Evolutionary conservation across 768 basidiomycete genomes (phyloP).

Genomic region (Scleroderma bovista): DNA sequence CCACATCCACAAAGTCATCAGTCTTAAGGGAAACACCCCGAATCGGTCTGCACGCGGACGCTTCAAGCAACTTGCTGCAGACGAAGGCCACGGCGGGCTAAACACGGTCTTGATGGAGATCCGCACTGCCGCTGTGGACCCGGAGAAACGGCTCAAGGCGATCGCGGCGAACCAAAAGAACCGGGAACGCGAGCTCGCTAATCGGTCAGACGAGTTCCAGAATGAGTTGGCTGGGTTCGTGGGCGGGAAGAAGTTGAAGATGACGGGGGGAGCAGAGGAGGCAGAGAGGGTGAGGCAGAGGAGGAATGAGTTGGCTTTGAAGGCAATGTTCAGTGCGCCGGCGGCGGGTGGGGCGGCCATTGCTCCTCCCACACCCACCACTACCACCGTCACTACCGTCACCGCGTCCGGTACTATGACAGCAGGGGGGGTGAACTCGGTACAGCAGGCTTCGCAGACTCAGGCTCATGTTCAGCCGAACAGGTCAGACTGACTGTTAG

Average conservation of each 20-base stretch:
- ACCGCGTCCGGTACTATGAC: too few relatives aligned
- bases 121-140: constrained; percentile 73
- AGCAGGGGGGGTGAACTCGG: not conserved
- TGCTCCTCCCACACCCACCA: not conserved
- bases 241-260: constrained; percentile 77
- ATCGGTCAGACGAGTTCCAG: constrained; percentile 76
- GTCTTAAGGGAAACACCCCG: constrained; percentile 48
- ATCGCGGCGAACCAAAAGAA: constrained; percentile 85
- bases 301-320: constrained; percentile 77
- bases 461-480: not conserved
- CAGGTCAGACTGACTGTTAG: not conserved
- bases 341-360: constrained; percentile 4
- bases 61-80: constrained; percentile 58
- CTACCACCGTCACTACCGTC: not conserved
- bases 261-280: constrained; percentile 95
- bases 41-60: constrained; percentile 37
- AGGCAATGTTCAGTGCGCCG: constrained; percentile 70
- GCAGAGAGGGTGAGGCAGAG: constrained; percentile 82
- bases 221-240: constrained; percentile 86
- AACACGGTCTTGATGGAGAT: constrained; percentile 89
- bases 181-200: constrained; percentile 69
- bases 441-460: too few relatives aligned
- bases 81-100: constrained; percentile 63
- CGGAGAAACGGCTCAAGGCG: constrained; percentile 81
- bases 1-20: constrained; percentile 87